Evolutionary conservation across 176 grass and related monocot genomes (phyloP), one percentile per base, ranked within the genome.

Genomic region (Poa pratensis): DNA sequence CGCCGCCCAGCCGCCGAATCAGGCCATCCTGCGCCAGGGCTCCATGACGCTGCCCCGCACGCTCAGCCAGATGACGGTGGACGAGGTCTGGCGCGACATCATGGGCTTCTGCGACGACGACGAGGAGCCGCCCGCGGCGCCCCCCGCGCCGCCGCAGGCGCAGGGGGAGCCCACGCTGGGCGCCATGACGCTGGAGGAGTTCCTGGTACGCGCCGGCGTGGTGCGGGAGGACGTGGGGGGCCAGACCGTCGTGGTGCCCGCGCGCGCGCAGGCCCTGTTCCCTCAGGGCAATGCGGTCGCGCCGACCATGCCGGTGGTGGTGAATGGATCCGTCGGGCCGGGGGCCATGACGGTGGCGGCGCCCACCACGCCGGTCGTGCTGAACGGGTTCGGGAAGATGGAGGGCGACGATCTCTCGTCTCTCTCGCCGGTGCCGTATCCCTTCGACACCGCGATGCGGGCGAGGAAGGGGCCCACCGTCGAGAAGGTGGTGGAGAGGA

Each of bases 141-240:
- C 48, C 5, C 82, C 82, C 12, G 52, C 15, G 65, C 32, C 24
- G 26, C 13, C 85, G 0, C 75, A 45, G 89, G 78, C 72, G 27
- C 63, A 86, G 81, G 39, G 77, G 16, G 85, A 97, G 62, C 85
- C 80, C 53, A 93, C 91, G 46, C 91, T 98, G 28, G 93, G 95
- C 28, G 89, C 88, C 87, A 98, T 98, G 87, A 98, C 95, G 53
- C 90, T 98, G 34, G 92, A 98, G 89, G 96, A 98, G 23, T 98
- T 98, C 89, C 82, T 98, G 48, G 85, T 94, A 37, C 94, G 83
- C 63, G 91, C 96, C 17, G 96, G 96, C 67, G 96, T 98, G 17
- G 93, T 92, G 20, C 76, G 88, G 46, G 93, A 98, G 53, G 93
- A 86, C 48, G 28, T 83, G 57, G 80, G 43, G 16, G 80, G 43